Evolutionary conservation across 495 filamentous ascomycete genomes (phyloP).

Genomic region (Penicillium desertorum): DNA sequence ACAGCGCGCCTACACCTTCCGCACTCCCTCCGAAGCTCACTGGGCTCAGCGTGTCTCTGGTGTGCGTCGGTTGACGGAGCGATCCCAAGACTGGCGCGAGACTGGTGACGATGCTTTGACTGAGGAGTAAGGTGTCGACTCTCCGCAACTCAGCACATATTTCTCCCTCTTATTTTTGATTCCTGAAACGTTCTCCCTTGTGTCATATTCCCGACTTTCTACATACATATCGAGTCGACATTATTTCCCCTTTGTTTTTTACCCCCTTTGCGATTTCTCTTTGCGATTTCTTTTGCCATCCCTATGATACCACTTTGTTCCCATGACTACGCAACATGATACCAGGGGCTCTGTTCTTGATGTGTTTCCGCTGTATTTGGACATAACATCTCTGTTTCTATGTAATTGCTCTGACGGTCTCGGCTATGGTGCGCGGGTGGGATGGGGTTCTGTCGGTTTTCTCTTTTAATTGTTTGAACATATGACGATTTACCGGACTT

Average conservation of each 20-base stretch:
- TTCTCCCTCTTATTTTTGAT: slow-evolving; percentile 1
- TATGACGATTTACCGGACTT: slow-evolving; percentile 11
- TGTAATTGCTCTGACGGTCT: slow-evolving; percentile 25
- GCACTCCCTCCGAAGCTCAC: slow-evolving; percentile 77
- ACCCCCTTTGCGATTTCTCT: slow-evolving; percentile 10
- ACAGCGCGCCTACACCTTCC: slow-evolving; percentile 91
- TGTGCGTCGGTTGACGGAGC: slow-evolving; percentile 72
- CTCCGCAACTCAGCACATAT: not conserved
- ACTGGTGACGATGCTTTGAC: slow-evolving; percentile 79
- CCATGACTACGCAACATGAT: slow-evolving; percentile 45
- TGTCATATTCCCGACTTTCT: slow-evolving; percentile 1
- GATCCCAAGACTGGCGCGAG: slow-evolving; percentile 82
- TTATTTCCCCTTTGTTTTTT: slow-evolving; percentile 5
- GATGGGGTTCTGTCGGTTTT: slow-evolving; percentile 13
- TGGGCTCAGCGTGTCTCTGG: slow-evolving; percentile 81
- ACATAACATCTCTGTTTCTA: slow-evolving; percentile 23
- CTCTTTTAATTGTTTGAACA: slow-evolving; percentile 4
- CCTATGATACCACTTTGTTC: slow-evolving; percentile 51
- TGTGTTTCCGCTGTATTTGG: slow-evolving; percentile 23
- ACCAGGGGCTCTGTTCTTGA: slow-evolving; percentile 38
- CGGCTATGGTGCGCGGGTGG: slow-evolving; percentile 23
- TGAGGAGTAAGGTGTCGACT: slow-evolving; percentile 59
- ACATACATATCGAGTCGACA: not conserved
- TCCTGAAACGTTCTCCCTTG: not conserved
- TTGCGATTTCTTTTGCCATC: slow-evolving; percentile 11